phyloP scores from a whole-genome alignment of 129 eudicot species.

The Silybum marianum region DNA sequence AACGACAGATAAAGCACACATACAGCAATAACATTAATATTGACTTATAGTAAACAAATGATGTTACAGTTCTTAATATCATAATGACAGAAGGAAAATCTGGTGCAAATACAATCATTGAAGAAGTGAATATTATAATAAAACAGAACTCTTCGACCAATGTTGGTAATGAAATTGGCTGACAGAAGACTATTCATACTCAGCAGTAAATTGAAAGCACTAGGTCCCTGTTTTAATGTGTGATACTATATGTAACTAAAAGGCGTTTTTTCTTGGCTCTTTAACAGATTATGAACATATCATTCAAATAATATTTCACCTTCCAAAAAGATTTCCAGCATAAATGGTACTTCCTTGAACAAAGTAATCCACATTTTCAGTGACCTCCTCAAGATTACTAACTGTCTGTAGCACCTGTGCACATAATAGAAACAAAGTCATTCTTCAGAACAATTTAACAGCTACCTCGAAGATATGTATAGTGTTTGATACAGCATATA shows the following conservation, averaged over 20 bases:
- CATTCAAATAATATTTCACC: constrained; percentile 41
- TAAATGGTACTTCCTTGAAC: constrained; percentile 97
- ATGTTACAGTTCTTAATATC: not conserved
- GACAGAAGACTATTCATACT: not conserved
- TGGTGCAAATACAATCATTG: not conserved
- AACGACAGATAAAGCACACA: not conserved
- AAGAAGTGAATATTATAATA: not conserved
- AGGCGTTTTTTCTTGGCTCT: not conserved
- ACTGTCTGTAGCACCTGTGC: constrained; percentile 83
- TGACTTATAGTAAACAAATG: not conserved
- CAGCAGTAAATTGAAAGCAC: not conserved
- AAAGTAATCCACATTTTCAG: constrained; percentile 90
- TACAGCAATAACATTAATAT: not conserved
- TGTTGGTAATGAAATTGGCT: not conserved
- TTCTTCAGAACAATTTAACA: constrained; percentile 5
- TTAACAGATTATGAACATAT: not conserved
- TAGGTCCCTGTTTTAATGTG: not conserved
- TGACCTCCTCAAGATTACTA: constrained; percentile 93
- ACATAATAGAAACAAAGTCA: constrained; percentile 21
- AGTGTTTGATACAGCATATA: not conserved
- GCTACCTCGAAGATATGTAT: constrained; percentile 4
- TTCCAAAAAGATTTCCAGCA: constrained; percentile 94
- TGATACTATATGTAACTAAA: not conserved
- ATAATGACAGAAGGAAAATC: not conserved
- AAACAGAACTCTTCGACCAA: not conserved